Base-by-base conservation (phyloP, 495 filamentous ascomycete genomes). In the Podospora anserina region DNA sequence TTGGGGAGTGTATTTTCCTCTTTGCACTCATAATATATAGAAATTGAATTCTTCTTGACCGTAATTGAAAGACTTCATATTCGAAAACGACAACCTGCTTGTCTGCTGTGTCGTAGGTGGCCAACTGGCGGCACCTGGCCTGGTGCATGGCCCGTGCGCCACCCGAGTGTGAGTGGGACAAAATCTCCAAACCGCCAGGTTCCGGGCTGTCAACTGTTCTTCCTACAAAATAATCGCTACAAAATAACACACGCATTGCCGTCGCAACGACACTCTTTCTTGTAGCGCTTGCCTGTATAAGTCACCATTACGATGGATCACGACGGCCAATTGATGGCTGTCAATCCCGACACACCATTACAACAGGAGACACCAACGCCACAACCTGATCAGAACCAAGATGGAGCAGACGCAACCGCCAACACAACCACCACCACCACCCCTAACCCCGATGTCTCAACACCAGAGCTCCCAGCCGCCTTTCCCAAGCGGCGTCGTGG, bases 401-500 rank as follows among this genome's bases (percentile, higher is more conserved):
- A 49, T 49, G 13, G 11, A 49, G 7, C 39, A 49, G 39, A 49
- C 9, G n/a, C 56, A 58, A n/a, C 56, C 56, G 56, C 56, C 15
- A 58, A 27, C 20, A 32, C 27, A 20, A 61, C 39, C 39, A 49
- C 9, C 9, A 49, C 39, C 15, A 49, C 9, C 39, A 49, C 39
- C 39, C 39, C 39, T 49, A 49, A 49, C 39, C 9, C 32, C 4
- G 60, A 55, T 16, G n/a, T 28, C 9, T 56, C 27, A 34, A n/a
- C 55, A 20, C 6, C 19, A 15, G 66, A 71, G 6, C 61, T 77
- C 18, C 76, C 73, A 5, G 34, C 69, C 9, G 64, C 73, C 11
- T 77, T 78, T 44, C 73, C 75, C 34, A 75, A 76, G 66, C 74
- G 73, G 34, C 73, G 76, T 26, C 75, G 76, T 2, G 76, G 76